Evolutionary conservation across 129 eudicot genomes (phyloP).

Genomic region (Flaveria ramosissima): DNA sequence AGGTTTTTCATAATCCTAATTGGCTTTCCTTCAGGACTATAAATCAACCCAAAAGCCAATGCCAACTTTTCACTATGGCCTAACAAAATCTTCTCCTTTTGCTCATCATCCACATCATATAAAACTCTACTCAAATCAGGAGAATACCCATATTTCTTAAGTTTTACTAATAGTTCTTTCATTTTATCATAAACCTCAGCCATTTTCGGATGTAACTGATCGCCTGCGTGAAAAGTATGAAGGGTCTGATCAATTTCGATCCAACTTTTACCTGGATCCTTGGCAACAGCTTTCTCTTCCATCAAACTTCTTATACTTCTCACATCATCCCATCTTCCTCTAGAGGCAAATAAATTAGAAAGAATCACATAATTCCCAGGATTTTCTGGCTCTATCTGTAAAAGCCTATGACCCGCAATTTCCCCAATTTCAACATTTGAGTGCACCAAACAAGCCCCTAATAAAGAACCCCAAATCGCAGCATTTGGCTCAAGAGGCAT

Average conservation of each 20-base stretch:
- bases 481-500: constrained; percentile 89
- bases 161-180: constrained; percentile 48
- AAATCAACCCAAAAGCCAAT: constrained; percentile 63
- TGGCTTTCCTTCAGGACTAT: constrained; percentile 46
- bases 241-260: constrained; percentile 66
- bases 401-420: constrained; percentile 54
- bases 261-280: constrained; percentile 95
- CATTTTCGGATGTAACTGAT: constrained; percentile 56
- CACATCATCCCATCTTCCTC: constrained; percentile 86
- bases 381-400: constrained; percentile 85
- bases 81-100: constrained; percentile 71
- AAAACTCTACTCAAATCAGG: constrained; percentile 68
- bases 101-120: constrained; percentile 82
- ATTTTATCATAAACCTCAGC: constrained; percentile 52
- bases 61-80: constrained; percentile 90
- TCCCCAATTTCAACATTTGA: constrained; percentile 59
- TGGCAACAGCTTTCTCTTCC: constrained; percentile 59
- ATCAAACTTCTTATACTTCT: constrained; percentile 60
- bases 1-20: constrained; percentile 75
- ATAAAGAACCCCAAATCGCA: constrained; percentile 86
- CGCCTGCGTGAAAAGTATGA: constrained; percentile 69
- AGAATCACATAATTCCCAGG: constrained; percentile 81
- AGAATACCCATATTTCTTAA: constrained; percentile 66
- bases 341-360: constrained; percentile 70
- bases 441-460: constrained; percentile 92